A percentile compares a stretch with the other conserved stretches of the same genome.
These are phyloP conservation scores for Mortierella sp. DNA, from an alignment of 371 early-diverging fungal genomes.

Conservation along the genomic window DNA sequence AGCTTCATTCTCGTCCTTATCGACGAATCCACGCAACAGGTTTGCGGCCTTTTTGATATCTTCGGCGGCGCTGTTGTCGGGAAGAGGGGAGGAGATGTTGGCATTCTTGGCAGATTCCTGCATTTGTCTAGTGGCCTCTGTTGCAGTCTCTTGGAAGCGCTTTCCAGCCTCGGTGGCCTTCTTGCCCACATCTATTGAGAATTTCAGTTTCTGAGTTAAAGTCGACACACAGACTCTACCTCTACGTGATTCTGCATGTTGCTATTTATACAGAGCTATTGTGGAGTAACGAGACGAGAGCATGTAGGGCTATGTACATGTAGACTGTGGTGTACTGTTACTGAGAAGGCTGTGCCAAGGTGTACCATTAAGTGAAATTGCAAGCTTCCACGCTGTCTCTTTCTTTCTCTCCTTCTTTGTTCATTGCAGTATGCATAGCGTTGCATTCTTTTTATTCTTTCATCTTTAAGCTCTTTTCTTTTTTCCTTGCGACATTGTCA, in stretches of 20 bases:
- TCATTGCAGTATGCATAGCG: not conserved
- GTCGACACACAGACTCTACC: not conserved
- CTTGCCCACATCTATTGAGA: slow-evolving; percentile 41
- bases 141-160: slow-evolving; percentile 54
- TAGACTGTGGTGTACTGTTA: not conserved
- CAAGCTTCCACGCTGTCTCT: not conserved
- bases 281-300: not conserved
- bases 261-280: too few species aligned
- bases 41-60: slow-evolving; percentile 56
- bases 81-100: slow-evolving; percentile 52
- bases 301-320: not conserved
- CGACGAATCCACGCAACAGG: slow-evolving; percentile 44
- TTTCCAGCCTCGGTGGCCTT: slow-evolving; percentile 53
- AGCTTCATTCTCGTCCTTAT: slow-evolving; percentile 51
- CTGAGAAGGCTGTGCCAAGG: not conserved
- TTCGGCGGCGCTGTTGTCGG: slow-evolving; percentile 39
- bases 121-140: slow-evolving; percentile 46
- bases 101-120: slow-evolving; percentile 55
- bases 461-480: not conserved
- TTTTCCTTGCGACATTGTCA: not conserved
- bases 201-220: not conserved
- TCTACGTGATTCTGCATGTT: too few species aligned
- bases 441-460: not conserved
- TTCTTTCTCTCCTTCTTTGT: not conserved
- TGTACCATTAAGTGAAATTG: not conserved